A percentile compares a stretch with the other conserved stretches of the same genome.
Evolutionary conservation across 192 early-diverging fungal species (phyloP).

Genomic region (Coemansia sp.): DNA sequence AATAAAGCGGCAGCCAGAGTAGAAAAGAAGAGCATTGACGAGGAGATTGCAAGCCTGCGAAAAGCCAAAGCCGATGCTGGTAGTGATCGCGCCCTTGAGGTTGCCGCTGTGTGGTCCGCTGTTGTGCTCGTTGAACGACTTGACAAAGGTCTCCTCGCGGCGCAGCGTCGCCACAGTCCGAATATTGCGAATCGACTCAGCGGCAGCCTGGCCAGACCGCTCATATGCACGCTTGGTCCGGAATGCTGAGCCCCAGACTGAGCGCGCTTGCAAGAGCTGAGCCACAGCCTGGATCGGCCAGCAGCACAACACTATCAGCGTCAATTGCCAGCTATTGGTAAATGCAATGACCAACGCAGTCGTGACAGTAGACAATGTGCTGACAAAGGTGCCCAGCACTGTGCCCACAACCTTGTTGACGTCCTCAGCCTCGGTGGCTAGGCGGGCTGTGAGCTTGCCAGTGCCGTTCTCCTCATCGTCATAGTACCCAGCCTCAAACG

Average conservation of each 20-base stretch:
- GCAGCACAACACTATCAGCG: conserved; percentile 64
- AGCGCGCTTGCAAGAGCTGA: conserved; percentile 63
- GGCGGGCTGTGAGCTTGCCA: conserved; percentile 69
- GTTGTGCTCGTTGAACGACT: conserved; percentile 48
- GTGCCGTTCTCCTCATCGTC: conserved; percentile 69
- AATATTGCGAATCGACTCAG: conserved; percentile 83
- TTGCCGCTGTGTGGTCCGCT: conserved; percentile 50
- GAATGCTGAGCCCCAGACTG: conserved; percentile 51
- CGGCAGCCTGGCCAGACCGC: conserved; percentile 67
- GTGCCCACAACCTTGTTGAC: conserved; percentile 54
- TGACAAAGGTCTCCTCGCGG: conserved; percentile 57
- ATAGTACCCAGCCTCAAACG: conserved; percentile 75
- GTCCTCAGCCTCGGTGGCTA: conserved; percentile 72
- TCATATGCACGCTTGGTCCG: conserved; percentile 69
- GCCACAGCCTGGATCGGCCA: conserved; percentile 69
- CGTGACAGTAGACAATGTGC: conserved; percentile 33
- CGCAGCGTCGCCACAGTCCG: conserved; percentile 80
- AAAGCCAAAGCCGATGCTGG: conserved; percentile 58
- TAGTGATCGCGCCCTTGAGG: conserved; percentile 43
- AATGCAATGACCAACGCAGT: conserved; percentile 57
- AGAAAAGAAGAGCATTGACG: conserved; percentile 62
- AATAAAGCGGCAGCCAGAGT: conserved; percentile 58
- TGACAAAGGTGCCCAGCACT: conserved; percentile 36
- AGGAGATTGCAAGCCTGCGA: conserved; percentile 60
- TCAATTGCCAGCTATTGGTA: conserved; percentile 60